Base-by-base conservation (phyloP, 2,329 filamentous ascomycete species). In the Beauveria scarabaeidicola region DNA sequence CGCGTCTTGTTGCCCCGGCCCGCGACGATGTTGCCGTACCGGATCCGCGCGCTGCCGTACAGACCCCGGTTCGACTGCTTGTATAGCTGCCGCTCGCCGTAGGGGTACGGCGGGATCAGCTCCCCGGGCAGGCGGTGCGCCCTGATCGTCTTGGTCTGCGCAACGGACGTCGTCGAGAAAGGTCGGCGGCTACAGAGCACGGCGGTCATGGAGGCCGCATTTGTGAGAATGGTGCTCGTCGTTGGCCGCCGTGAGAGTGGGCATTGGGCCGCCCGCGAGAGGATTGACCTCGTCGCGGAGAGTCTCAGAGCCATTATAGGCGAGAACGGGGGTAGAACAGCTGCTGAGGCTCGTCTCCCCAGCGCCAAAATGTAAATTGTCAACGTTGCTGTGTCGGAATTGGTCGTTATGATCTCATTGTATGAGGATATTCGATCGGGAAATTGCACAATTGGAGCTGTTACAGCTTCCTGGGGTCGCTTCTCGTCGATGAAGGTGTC, bases 1-100 rank as follows among this genome's bases (percentile, higher is more conserved):
- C 89, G 82, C 55, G 85, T 86, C 76, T 91, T 92, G 70, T 86
- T 81, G 69, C 86, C 81, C 66, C 85, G 80, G 65, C 81, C 85
- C 40, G 91, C 84, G 54, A 93, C 85, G 66, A 83, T 88, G 81
- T 93, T 91, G 71, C 90, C 90, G 73, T 88, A 91, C 54, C 85
- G 88, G 70, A 92, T 88, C 68, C 84, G 84, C 64, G 84, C 78
- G 44, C 75, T 75, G 66, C 87, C 90, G 75, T 89, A 91, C 9
- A 91, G 84, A 50, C 88, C 88, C 61, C 77, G 79, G 77, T 91
- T 90, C 66, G 87, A 86, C 74, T 94, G 90, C 76, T 93, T 92
- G 81, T 89, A 94, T 65, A 86, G 76, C 63, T 72, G 77, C 60
- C 86, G 82, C 58, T 82, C 81, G 52, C 89, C 89, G 74, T 89